Conservation (phyloP, 2,329 filamentous ascomycete species). For the Arthrobotrys sinensis region DNA sequence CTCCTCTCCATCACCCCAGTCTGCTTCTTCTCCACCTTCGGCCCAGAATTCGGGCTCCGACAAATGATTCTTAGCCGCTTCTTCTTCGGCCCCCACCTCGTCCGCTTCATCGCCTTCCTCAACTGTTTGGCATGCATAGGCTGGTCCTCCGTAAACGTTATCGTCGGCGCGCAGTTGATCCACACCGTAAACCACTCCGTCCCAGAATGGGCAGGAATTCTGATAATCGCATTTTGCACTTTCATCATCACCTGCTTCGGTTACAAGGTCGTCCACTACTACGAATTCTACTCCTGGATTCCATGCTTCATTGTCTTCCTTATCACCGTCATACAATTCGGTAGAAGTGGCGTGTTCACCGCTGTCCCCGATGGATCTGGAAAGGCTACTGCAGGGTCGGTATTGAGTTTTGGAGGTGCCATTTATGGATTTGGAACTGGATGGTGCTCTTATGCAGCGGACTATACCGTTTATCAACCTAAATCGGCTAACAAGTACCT, state of each 20-base stretch:
- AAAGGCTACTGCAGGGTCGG: conserved; percentile 73
- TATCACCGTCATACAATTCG: conserved; percentile 77
- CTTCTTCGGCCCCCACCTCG: conserved; percentile 81
- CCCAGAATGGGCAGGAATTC: conserved; percentile 80
- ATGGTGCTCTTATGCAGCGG: conserved; percentile 82
- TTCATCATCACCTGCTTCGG: conserved; percentile 81
- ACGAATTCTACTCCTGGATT: conserved; percentile 83
- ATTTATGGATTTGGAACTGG: conserved; percentile 80
- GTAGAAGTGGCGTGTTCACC: conserved; percentile 76
- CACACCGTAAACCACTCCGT: conserved; percentile 79
- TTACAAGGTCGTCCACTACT: conserved; percentile 82
- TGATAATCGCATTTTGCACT: conserved; percentile 80
- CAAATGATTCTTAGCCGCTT: conserved; percentile 86
- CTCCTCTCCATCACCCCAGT: conserved; percentile 80
- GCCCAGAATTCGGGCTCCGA: conserved; percentile 80
- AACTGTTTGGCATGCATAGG: conserved; percentile 80
- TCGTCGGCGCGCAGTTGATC: conserved; percentile 84
- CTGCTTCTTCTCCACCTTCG: conserved; percentile 83
- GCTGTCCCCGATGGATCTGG: conserved; percentile 76
- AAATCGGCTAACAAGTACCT: conserved; percentile 73
- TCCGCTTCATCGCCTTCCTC: conserved; percentile 80
- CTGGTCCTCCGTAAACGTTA: conserved; percentile 83
- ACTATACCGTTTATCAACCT: conserved; percentile 86
- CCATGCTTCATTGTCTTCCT: conserved; percentile 81
- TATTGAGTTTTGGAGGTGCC: conserved; percentile 78